Evolutionary conservation across 768 basidiomycete genomes (phyloP).

Genomic region (button mushroom (Agaricus bisporus)): DNA sequence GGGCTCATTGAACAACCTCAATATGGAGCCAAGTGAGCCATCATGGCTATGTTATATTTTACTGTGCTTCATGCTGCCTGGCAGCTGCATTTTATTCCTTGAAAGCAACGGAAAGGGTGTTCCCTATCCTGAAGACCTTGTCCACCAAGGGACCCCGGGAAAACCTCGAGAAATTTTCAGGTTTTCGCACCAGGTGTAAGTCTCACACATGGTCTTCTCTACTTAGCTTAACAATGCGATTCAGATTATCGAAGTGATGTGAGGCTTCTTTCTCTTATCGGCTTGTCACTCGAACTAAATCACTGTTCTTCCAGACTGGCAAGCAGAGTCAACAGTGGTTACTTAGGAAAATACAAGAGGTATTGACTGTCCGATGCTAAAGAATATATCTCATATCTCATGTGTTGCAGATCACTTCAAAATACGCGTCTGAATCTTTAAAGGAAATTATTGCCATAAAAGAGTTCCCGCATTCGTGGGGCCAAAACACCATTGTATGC

Average conservation of each 20-base stretch:
- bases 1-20: conserved; percentile 33
- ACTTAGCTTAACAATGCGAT: conserved; percentile 7
- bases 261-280: conserved; percentile 12
- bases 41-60: conserved; percentile 11
- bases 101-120: conserved; percentile 52
- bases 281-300: neutral
- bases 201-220: conserved; percentile 1
- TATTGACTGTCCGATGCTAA: conserved; percentile 18
- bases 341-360: conserved; percentile 59
- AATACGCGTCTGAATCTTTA: conserved; percentile 54
- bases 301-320: conserved; percentile 46
- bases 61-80: conserved; percentile 11
- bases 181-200: conserved; percentile 71
- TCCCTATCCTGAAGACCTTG: conserved; percentile 57
- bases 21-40: conserved; percentile 30
- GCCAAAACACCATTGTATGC: conserved; percentile 73
- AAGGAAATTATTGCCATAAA: conserved; percentile 51
- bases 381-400: conserved; percentile 5
- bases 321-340: conserved; percentile 77
- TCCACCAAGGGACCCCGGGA: conserved; percentile 59
- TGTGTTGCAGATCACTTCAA: conserved; percentile 50
- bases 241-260: conserved; percentile 59
- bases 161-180: conserved; percentile 61
- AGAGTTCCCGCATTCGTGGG: conserved; percentile 80
- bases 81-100: conserved; percentile 51